Evolutionary conservation across 331 rosid genomes (phyloP).

Genomic region (Acacia pycnantha): DNA sequence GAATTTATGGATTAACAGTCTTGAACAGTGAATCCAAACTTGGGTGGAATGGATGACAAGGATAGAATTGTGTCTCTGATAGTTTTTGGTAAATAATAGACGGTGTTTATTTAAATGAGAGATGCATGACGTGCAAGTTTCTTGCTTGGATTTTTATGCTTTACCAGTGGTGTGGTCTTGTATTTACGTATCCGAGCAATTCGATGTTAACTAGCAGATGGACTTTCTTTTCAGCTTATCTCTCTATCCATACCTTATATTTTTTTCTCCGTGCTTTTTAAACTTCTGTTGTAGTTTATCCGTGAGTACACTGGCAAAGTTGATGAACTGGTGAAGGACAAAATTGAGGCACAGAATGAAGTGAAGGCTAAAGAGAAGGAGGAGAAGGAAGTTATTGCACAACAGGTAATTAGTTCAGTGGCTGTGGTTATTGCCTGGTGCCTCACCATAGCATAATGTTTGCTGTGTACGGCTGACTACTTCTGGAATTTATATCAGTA

Average conservation of each 20-base stretch:
- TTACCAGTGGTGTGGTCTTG: conserved; percentile 5
- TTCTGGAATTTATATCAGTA: background rate
- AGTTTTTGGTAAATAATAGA: conserved; percentile 15
- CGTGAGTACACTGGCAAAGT: conserved; percentile 97
- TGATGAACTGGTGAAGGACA: conserved; percentile 91
- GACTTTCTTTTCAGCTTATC: conserved; percentile 17
- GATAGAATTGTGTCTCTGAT: conserved; percentile 1
- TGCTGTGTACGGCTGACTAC: background rate
- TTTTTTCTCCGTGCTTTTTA: background rate
- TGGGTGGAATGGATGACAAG: background rate
- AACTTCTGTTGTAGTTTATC: conserved; percentile 62
- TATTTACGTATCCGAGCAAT: conserved; percentile 2
- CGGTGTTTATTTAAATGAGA: background rate
- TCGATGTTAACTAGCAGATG: conserved; percentile 1
- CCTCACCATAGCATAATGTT: background rate
- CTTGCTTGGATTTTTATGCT: conserved; percentile 17
- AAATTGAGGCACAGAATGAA: conserved; percentile 78
- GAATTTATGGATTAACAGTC: conserved; percentile 10
- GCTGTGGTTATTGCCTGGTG: background rate
- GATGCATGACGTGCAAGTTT: conserved; percentile 24
- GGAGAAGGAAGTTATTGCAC: conserved; percentile 88
- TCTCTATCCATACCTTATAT: conserved; percentile 4
- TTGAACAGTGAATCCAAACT: conserved; percentile 7
- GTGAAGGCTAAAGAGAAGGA: conserved; percentile 79
- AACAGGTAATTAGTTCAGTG: conserved; percentile 61